A percentile compares a stretch with the other conserved stretches of the same genome.
Conservation (phyloP, 2,329 filamentous ascomycete species). For the Clonostachys rhizophaga region DNA sequence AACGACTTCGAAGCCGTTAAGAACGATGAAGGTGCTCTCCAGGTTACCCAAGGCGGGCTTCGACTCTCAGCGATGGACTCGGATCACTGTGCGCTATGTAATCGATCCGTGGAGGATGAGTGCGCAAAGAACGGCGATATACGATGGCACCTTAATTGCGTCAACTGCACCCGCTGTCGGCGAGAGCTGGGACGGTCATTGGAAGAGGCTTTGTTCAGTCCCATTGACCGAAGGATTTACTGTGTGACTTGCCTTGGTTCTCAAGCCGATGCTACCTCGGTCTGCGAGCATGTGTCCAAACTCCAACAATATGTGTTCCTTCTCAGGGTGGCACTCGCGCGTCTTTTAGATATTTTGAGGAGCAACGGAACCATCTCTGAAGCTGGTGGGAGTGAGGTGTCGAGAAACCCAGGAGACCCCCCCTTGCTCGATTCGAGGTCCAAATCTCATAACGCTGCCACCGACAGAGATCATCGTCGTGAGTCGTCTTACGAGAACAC, state of each 20-base stretch:
- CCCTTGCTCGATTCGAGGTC: conserved; percentile 60
- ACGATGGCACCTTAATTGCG: conserved; percentile 81
- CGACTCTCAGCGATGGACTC: conserved; percentile 69
- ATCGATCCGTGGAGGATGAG: conserved; percentile 89
- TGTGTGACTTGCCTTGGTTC: conserved; percentile 64
- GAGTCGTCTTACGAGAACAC: conserved; percentile 90
- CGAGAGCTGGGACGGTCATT: conserved; percentile 65
- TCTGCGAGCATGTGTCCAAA: conserved; percentile 74
- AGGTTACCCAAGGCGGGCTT: conserved; percentile 61
- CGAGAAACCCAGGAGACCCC: conserved; percentile 35
- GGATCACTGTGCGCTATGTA: conserved; percentile 79
- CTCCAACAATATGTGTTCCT: conserved; percentile 94
- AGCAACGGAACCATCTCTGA: conserved; percentile 78
- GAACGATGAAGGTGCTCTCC: conserved; percentile 63
- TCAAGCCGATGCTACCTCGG: conserved; percentile 42
- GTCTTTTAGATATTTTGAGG: conserved; percentile 81
- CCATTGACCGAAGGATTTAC: conserved; percentile 62
- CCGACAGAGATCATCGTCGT: conserved; percentile 49
- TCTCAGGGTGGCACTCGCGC: conserved; percentile 83
- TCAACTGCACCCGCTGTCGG: conserved; percentile 65
- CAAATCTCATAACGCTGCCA: conserved; percentile 64
- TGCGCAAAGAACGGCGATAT: conserved; percentile 72
- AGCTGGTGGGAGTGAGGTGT: conserved; percentile 18
- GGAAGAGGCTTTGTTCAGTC: conserved; percentile 66
- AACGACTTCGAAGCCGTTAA: conserved; percentile 76